Base-by-base conservation (phyloP, 352 stramenopile genomes). In the Phytopythium litorale region DNA sequence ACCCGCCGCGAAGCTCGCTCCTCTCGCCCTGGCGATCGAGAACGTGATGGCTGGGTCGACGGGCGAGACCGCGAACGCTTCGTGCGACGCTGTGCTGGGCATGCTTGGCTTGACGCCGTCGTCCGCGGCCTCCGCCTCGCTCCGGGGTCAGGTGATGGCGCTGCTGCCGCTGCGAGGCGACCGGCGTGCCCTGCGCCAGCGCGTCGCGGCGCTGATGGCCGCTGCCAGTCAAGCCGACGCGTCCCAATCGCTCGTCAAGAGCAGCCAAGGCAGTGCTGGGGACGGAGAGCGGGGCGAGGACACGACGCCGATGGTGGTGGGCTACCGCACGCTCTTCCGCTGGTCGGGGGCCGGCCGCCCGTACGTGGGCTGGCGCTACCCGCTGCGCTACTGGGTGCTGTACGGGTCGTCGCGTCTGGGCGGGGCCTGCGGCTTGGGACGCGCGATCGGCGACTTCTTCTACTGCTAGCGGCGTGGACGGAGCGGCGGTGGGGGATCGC, bases 291-390 rank as follows among this genome's bases (percentile, higher is more conserved):
- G 23, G 12, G 28, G 21, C 16, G 16, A 35, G 8, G 46, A n/a
- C 13, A 15, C n/a, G 42, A 5, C 15, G 28, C 23, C 23, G 50
- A 16, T 19, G 33, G 8, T 49, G 15, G 7, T 58, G n/a, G 53
- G 53, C 9, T 58, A 58, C 35, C 53, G 53, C n/a, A 58, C 53
- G 53, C 53, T 58, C n/a, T 58, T 58, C 33, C 35, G 21, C n/a
- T 58, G 38, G 33, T 37, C 53, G 53, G 53, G 13, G 6, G 53
- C 12, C 25, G 15, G 19, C 3, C 21, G 21, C 21, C 15, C 53
- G 19, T 58, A 58, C 35, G 33, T 37, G 16, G 53, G 53, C 21
- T 58, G 53, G 53, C 53, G 53, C 12, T 58, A 58, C 53, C 53
- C 53, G 53, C 53, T 58, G 15, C 35, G 32, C 21, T 58, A 48